Percentiles rank a stretch among this genome's conserved stretches.
These are phyloP conservation scores for Pelargonium myrrhifolium DNA, from an alignment of 441 rosid genomes.

Conservation along the genomic window DNA sequence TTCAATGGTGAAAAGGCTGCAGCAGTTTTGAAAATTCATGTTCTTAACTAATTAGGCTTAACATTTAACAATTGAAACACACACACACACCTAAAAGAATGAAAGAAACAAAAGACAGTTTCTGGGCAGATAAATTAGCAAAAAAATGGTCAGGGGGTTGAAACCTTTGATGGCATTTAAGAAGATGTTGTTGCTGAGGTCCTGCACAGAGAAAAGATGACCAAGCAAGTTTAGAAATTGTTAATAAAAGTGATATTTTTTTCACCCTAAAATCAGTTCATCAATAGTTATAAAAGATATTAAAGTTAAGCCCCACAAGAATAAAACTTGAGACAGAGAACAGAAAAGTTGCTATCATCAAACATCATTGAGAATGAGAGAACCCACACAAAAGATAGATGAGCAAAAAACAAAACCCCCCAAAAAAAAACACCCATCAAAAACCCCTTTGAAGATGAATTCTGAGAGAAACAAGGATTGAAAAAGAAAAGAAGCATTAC, in stretches of 20 bases:
- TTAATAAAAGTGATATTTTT: not conserved
- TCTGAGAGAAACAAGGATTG: not conserved
- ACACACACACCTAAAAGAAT: not conserved
- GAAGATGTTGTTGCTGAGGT: conserved; percentile 51
- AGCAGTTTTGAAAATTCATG: conserved; percentile 3
- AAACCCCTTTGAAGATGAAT: not conserved
- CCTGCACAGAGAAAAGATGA: conserved; percentile 37
- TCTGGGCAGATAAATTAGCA: not conserved
- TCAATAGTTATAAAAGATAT: not conserved
- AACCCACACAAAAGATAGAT: too few species aligned
- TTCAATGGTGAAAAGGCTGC: conserved; percentile 88
- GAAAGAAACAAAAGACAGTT: not conserved
- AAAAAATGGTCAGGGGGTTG: not conserved
- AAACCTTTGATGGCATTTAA: conserved; percentile 75
- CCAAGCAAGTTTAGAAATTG: not conserved
- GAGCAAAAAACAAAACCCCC: not conserved
- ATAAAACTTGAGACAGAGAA: too few species aligned
- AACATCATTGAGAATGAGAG: not conserved
- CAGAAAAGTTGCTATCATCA: not conserved
- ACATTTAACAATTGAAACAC: too few species aligned
- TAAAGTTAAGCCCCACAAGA: not conserved
- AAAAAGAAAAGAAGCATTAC: conserved; percentile 17
- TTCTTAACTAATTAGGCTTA: not conserved
- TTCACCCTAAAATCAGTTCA: not conserved
- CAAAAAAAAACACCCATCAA: not conserved